Percentiles rank a stretch among this genome's conserved stretches.
phyloP scores from a whole-genome alignment of 2,329 filamentous ascomycete species.

The Alternaria novae-zelandiae region DNA sequence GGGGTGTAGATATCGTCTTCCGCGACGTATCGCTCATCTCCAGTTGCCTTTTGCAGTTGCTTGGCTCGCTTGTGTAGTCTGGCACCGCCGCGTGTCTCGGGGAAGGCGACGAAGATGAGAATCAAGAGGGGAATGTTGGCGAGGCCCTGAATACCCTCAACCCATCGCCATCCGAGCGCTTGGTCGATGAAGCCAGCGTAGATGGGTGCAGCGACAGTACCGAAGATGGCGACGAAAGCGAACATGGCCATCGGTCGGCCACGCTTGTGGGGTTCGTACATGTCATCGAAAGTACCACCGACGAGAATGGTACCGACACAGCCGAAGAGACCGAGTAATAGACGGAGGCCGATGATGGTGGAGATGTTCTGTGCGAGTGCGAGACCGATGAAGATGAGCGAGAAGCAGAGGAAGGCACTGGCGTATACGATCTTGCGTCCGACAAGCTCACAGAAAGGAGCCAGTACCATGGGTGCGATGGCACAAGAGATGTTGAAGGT shows the following conservation, averaged over 20 bases:
- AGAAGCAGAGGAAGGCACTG: constrained; percentile 33
- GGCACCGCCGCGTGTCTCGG: constrained; percentile 54
- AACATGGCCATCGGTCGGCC: constrained; percentile 40
- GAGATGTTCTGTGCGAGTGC: constrained; percentile 31
- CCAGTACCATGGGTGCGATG: constrained; percentile 34
- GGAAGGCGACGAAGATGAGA: constrained; percentile 53
- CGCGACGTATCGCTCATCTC: constrained; percentile 58
- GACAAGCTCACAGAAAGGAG: constrained; percentile 35
- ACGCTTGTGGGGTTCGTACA: constrained; percentile 36
- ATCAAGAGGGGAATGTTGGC: constrained; percentile 59
- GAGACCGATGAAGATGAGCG: constrained; percentile 35
- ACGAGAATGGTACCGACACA: constrained; percentile 38
- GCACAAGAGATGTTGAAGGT: constrained; percentile 37
- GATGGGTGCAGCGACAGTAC: constrained; percentile 61
- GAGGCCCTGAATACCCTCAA: constrained; percentile 60
- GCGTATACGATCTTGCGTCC: constrained; percentile 36
- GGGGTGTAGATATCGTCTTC: constrained; percentile 60
- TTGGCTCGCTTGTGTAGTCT: constrained; percentile 59
- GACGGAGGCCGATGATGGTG: constrained; percentile 36
- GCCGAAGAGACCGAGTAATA: constrained; percentile 34
- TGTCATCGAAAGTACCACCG: constrained; percentile 37
- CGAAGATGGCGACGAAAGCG: constrained; percentile 41
- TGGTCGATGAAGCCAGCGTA: constrained; percentile 63
- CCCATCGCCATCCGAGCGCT: constrained; percentile 61
- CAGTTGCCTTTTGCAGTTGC: constrained; percentile 54